Conservation (phyloP, 2,329 filamentous ascomycete genomes). For the Aspergillus latus region DNA sequence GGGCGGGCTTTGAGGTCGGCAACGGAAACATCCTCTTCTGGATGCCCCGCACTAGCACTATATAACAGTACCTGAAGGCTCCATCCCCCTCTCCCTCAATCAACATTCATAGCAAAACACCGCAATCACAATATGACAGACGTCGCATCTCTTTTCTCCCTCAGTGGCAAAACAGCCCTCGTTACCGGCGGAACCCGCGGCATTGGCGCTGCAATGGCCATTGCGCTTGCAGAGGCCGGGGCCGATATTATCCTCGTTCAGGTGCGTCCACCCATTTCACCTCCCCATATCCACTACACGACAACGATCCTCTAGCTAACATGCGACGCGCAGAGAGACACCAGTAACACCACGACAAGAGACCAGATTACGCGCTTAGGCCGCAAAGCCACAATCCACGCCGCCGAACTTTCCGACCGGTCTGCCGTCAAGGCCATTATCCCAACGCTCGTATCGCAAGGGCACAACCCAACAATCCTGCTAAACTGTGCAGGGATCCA, state of each 20-base stretch:
- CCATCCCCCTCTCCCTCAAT: not conserved
- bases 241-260: conserved; percentile 48
- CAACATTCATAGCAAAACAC: not conserved
- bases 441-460: conserved; percentile 39
- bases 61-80: not conserved
- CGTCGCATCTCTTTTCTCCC: conserved; percentile 38
- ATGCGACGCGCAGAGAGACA: conserved; percentile 50
- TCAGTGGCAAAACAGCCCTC: conserved; percentile 45
- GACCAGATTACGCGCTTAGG: conserved; percentile 44
- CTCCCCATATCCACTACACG: too few species aligned
- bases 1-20: conserved; percentile 10
- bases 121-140: conserved; percentile 27
- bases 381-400: conserved; percentile 44
- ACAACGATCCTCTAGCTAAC: too few species aligned
- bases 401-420: conserved; percentile 46
- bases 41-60: not conserved
- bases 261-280: conserved; percentile 22
- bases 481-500: conserved; percentile 89
- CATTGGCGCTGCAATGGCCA: conserved; percentile 49
- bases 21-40: conserved; percentile 11
- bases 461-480: conserved; percentile 69
- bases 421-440: conserved; percentile 43
- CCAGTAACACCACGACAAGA: conserved; percentile 46
- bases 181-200: conserved; percentile 51
- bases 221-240: conserved; percentile 49